A percentile compares a stretch with the other conserved stretches of the same genome.
Conservation (phyloP, 164 flowering plant species). For the Houttuynia cordata region DNA sequence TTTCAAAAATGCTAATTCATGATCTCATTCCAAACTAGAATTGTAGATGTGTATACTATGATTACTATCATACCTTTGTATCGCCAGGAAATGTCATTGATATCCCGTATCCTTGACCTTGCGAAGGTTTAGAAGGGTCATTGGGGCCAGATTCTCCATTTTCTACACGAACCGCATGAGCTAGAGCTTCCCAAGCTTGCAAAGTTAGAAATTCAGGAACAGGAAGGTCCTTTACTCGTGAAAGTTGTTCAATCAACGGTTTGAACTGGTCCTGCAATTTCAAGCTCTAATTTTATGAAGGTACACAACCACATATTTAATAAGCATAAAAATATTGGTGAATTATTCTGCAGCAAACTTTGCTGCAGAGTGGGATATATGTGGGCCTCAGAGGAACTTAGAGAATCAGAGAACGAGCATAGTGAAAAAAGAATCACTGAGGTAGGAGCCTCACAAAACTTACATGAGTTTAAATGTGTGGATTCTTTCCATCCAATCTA, state of each 20-base stretch:
- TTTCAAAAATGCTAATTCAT: background rate
- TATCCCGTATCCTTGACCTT: constrained; percentile 59
- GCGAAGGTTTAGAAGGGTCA: constrained; percentile 58
- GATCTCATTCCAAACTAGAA: too few species aligned
- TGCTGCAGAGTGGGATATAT: too few species aligned
- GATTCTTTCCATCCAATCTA: too few species aligned
- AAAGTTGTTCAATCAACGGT: constrained; percentile 72
- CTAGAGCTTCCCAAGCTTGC: constrained; percentile 86
- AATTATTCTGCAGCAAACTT: too few species aligned
- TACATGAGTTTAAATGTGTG: too few species aligned
- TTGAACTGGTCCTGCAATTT: constrained; percentile 69
- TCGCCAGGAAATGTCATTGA: constrained; percentile 87
- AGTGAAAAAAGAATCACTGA: too few species aligned
- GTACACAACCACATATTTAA: background rate
- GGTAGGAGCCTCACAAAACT: too few species aligned
- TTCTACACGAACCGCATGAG: constrained; percentile 50
- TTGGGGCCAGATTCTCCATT: constrained; percentile 44
- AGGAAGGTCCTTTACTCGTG: constrained; percentile 72
- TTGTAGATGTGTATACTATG: background rate
- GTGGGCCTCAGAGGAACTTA: too few species aligned
- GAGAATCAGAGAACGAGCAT: too few species aligned
- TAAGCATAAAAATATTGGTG: too few species aligned
- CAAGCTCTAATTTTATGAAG: constrained; percentile 1
- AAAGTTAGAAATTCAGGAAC: constrained; percentile 84
- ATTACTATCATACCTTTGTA: constrained; percentile 40